Conservation (phyloP, 768 basidiomycete species). For the Pisolithus sp. region DNA sequence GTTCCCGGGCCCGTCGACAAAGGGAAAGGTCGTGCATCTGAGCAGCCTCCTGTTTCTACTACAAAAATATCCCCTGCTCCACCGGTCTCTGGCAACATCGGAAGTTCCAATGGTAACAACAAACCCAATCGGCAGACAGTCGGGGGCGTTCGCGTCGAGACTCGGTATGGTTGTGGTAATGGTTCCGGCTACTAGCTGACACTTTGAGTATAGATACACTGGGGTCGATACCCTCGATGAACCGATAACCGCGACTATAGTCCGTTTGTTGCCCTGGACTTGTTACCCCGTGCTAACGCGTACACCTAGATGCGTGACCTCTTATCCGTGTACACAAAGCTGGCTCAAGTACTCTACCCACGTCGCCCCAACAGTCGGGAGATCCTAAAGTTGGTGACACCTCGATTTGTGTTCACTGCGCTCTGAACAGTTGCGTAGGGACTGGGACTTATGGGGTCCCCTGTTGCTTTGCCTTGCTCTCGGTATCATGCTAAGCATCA, state of each 20-base stretch:
- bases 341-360: slow-evolving; percentile 91
- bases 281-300: slow-evolving; percentile 4
- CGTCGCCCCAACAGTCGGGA: slow-evolving; percentile 68
- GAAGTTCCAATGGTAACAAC: slow-evolving; percentile 39
- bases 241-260: slow-evolving; percentile 83
- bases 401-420: not conserved
- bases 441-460: slow-evolving; percentile 99
- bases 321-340: slow-evolving; percentile 84
- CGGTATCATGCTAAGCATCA: slow-evolving; percentile 80
- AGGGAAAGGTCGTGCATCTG: slow-evolving; percentile 63
- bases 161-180: slow-evolving; percentile 47
- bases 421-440: slow-evolving; percentile 40
- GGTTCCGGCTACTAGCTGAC: not conserved
- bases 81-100: slow-evolving; percentile 66
- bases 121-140: slow-evolving; percentile 55
- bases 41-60: slow-evolving; percentile 41
- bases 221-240: slow-evolving; percentile 89
- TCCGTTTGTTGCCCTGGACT: slow-evolving; percentile 33
- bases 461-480: slow-evolving; percentile 75
- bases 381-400: slow-evolving; percentile 57
- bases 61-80: slow-evolving; percentile 29
- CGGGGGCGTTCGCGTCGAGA: slow-evolving; percentile 86
- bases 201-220: slow-evolving; percentile 45
- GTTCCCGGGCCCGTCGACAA: slow-evolving; percentile 48
- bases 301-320: slow-evolving; percentile 72